Percentiles rank a stretch among this genome's conserved stretches.
Evolutionary conservation across 257 asterid species (phyloP).

Genomic region (Scutellaria barbata): DNA sequence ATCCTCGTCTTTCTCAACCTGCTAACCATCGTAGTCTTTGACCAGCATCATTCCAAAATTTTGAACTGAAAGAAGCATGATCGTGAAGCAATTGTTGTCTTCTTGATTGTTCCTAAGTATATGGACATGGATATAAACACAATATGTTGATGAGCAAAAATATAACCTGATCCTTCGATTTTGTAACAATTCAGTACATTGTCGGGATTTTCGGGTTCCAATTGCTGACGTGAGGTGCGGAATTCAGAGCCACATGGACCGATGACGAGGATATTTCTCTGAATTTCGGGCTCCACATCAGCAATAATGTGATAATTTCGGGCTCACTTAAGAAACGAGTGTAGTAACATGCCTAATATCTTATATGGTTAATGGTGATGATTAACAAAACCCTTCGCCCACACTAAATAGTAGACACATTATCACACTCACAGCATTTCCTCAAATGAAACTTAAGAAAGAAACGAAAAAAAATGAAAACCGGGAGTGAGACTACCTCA

Average conservation of each 20-base stretch:
- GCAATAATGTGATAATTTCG: neutral
- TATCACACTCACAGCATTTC: neutral
- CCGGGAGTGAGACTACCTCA: constrained; percentile 43
- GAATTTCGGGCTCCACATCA: too few relatives aligned
- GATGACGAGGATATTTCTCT: too few relatives aligned
- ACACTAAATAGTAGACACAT: constrained; percentile 2
- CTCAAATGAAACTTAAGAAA: constrained; percentile 7
- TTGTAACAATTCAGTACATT: too few relatives aligned
- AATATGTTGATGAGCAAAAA: neutral
- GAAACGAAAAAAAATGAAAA: constrained; percentile 6
- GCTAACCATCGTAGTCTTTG: neutral
- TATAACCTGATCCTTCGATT: neutral
- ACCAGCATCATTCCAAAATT: neutral
- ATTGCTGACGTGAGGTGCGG: too few relatives aligned
- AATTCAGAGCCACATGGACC: too few relatives aligned
- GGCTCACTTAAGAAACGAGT: constrained; percentile 9
- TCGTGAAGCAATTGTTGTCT: constrained; percentile 14
- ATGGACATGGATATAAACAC: neutral
- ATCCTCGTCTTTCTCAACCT: neutral
- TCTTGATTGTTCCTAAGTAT: neutral
- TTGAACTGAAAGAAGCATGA: neutral
- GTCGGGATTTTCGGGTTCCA: too few relatives aligned
- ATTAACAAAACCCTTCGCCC: neutral
- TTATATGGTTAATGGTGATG: neutral
- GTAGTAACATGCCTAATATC: neutral